A percentile compares a stretch with the other conserved stretches of the same genome.
phyloP scores from a whole-genome alignment of 2,329 filamentous ascomycete species.

The Verticillium zaregamsianum region DNA sequence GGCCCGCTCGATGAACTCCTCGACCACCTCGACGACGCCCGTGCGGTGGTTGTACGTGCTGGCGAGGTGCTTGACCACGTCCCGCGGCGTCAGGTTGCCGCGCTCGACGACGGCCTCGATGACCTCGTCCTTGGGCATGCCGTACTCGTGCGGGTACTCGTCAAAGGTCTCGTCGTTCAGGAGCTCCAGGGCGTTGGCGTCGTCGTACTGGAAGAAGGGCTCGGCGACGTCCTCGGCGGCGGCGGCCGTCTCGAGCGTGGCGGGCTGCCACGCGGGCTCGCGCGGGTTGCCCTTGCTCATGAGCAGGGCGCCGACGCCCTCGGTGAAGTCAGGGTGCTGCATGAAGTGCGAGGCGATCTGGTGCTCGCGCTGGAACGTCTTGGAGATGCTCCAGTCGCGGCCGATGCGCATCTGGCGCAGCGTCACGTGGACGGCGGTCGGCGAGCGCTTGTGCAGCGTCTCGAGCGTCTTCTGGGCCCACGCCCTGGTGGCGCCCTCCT shows the following conservation, averaged over 20 bases:
- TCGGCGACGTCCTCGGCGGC: constrained; percentile 49
- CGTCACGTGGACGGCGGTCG: constrained; percentile 81
- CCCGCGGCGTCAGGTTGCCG: constrained; percentile 38
- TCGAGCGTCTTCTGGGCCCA: constrained; percentile 79
- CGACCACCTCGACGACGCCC: constrained; percentile 63
- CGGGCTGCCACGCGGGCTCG: constrained; percentile 72
- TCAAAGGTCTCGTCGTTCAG: constrained; percentile 60
- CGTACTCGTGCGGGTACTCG: constrained; percentile 68
- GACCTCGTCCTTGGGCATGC: constrained; percentile 68
- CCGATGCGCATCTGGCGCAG: constrained; percentile 79
- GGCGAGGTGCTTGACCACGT: constrained; percentile 62
- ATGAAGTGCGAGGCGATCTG: constrained; percentile 85
- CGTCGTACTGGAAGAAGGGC: constrained; percentile 61
- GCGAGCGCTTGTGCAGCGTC: constrained; percentile 74
- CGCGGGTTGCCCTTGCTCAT: constrained; percentile 53
- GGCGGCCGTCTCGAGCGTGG: constrained; percentile 64
- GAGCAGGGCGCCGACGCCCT: constrained; percentile 81
- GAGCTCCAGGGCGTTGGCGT: constrained; percentile 48
- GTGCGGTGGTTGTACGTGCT: constrained; percentile 58
- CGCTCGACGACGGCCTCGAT: constrained; percentile 40
- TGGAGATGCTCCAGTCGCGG: constrained; percentile 69
- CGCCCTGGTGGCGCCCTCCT: constrained; percentile 46
- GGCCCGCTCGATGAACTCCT: constrained; percentile 64
- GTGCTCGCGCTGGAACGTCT: constrained; percentile 84
- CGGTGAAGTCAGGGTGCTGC: constrained; percentile 83